phyloP scores from a whole-genome alignment of 1,139 yeast species.

The Geotrichum europaeum region DNA sequence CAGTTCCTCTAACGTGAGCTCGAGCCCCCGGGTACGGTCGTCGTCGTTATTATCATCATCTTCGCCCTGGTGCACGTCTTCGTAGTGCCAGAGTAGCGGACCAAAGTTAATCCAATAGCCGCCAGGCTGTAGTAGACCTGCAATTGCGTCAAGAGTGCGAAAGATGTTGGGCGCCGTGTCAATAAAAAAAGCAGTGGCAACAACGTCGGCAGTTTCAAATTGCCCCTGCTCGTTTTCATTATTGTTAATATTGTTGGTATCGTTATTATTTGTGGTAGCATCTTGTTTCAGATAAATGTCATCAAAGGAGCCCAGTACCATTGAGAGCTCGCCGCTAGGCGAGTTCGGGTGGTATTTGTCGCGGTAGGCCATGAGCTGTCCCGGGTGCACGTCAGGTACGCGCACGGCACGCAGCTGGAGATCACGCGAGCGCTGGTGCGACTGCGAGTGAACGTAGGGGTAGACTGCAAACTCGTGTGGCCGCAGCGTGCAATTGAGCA shows the following conservation, averaged over 20 bases:
- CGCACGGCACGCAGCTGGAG: conserved; percentile 50
- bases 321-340: conserved; percentile 55
- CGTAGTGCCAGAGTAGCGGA: conserved; percentile 83
- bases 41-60: conserved; percentile 30
- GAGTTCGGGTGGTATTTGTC: conserved; percentile 39
- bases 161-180: conserved; percentile 74
- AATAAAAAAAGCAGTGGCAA: conserved; percentile 69
- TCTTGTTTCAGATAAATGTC: conserved; percentile 46
- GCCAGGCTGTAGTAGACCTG: conserved; percentile 45
- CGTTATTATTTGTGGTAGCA: neutral
- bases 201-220: conserved; percentile 43
- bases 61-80: conserved; percentile 31
- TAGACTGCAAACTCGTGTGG: conserved; percentile 57
- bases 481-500: conserved; percentile 49
- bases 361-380: conserved; percentile 21
- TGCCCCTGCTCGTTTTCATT: conserved; percentile 27
- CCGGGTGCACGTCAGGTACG: conserved; percentile 40
- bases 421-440: conserved; percentile 51
- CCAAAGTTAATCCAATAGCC: conserved; percentile 84
- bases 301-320: conserved; percentile 74
- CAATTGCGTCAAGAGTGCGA: conserved; percentile 58
- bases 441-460: conserved; percentile 70
- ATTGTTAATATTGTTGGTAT: neutral
- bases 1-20: conserved; percentile 57
- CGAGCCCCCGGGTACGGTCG: conserved; percentile 47